Evolutionary conservation across 192 early-diverging fungal species (phyloP), one percentile per base, ranked within the genome.

Genomic region (Geranomyces variabilis): DNA sequence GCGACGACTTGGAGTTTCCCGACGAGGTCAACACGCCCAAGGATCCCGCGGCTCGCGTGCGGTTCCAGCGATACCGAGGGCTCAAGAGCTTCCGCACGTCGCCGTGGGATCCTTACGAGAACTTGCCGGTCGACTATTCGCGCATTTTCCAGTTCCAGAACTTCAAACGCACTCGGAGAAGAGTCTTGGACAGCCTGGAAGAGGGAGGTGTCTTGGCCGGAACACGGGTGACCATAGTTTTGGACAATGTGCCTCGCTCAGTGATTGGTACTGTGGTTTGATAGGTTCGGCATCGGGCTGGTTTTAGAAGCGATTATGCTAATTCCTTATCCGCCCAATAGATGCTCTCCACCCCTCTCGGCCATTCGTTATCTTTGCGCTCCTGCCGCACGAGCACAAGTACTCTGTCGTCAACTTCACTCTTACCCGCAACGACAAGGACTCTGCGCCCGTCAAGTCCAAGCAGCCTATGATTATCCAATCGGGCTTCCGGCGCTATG

Each of bases 21-120:
- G 97, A 99, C 76, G 97, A 99, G 79, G 88, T 97, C 26, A 94
- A 99, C 64, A 97, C 97, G 29, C 97, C 97, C 0, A 83, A 89
- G 70, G 90, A 95, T 69, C 75, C 90, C 24, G 74, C 92, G 1
- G 95, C 97, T 12, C 85, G 92, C 36, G 78, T 87, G 46, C 87
- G 97, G 70, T 99, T 99, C 81, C 87, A 89, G n/a, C 86, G 91
- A 70, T 99, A 94, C 81, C 92, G 97, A 72, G 97, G 96, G 26
- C 84, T 99, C 63, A 91, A 96, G 77, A 93, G 90, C 58, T 96
- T 97, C 84, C 83, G 95, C 70, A 96, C 92, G 17, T 96, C 93
- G 4, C 91, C 96, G 14, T 99, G 97, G 97, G 97, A 99, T 77
- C 91, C 96, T 10, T 95, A 95, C 84, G 97, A 99, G 80, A 97